Conservation (phyloP, 371 early-diverging fungal genomes). For the Mortierella sp. region DNA sequence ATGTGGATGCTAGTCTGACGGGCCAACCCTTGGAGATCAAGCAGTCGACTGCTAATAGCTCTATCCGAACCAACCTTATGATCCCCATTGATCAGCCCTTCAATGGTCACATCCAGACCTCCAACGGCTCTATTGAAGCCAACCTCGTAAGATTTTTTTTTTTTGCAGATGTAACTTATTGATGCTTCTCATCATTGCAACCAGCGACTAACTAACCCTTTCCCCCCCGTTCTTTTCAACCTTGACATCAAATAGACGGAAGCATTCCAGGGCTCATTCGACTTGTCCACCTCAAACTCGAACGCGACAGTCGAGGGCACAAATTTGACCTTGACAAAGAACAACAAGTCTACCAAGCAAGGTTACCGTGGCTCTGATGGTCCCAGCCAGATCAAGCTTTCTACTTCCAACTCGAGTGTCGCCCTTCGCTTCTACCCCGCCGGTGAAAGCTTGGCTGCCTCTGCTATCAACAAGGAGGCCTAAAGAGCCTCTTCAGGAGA, state of each 20-base stretch:
- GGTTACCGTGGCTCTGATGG: constrained; percentile 27
- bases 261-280: constrained; percentile 40
- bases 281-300: constrained; percentile 30
- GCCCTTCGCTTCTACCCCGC: constrained; percentile 36
- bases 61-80: constrained; percentile 33
- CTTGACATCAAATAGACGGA: constrained; percentile 29
- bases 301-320: constrained; percentile 38
- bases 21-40: constrained; percentile 31
- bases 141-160: constrained; percentile 35
- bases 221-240: background rate
- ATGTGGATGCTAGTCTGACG: constrained; percentile 33
- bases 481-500: background rate
- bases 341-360: constrained; percentile 23
- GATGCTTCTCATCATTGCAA: background rate
- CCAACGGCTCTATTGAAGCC: constrained; percentile 33
- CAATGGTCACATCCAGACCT: constrained; percentile 16
- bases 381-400: constrained; percentile 27
- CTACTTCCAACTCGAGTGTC: constrained; percentile 22
- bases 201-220: background rate
- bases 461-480: background rate
- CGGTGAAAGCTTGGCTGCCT: constrained; percentile 18
- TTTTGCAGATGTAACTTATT: background rate
- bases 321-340: constrained; percentile 23
- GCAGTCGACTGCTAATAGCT: constrained; percentile 22
- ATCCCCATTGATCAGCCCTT: constrained; percentile 26